Base-by-base conservation (phyloP, 305 asterid genomes). In the Fraxinus platypoda region DNA sequence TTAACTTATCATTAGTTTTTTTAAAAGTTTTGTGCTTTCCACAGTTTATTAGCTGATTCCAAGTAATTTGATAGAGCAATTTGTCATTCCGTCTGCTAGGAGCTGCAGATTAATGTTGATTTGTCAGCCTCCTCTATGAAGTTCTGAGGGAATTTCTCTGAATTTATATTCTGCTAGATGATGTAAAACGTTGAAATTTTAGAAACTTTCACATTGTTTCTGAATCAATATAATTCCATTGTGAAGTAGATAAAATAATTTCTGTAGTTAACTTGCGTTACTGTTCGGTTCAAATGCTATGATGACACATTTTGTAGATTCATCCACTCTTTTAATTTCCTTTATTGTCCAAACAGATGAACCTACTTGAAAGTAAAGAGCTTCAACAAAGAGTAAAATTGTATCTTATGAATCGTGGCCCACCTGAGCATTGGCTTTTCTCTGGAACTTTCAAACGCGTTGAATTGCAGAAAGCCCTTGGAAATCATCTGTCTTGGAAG, bases 351-450 rank as follows among this genome's bases (percentile, higher is more conserved):
- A 25, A 72, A 81, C 90, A 96, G 99, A 89, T 92, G 74, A 93
- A 87, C 89, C 85, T 96, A 83, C 96, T 96, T 34, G 98, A 94
- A 77, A 91, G 97, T 89, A 95, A 96, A 83, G 99, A 96, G 87
- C 98, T 96, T 85, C 98, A 90, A 80, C 97, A 94, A 85, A 93
- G 94, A 89, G 94, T 94, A 82, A 93, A 93, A 83, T 80, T 88
- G 79, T 94, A 92, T 85, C 88, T 88, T 78, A 78, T 89, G 81
- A 96, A 92, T 82, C 97, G 94, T 87, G 98, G 97, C 81, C 94
- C 90, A 66, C 97, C 98, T 68, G 98, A 94, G 90, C 98, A 96
- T 85, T 96, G 99, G 98, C 95, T 91, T 77, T 88, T 89, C 52
- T 66, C 91, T 89, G 98, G 94, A 87, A 86, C 90, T 89, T 96